These are phyloP conservation scores for Neurospora terricola DNA, from an alignment of 495 filamentous ascomycete species.

Conservation along the genomic window DNA sequence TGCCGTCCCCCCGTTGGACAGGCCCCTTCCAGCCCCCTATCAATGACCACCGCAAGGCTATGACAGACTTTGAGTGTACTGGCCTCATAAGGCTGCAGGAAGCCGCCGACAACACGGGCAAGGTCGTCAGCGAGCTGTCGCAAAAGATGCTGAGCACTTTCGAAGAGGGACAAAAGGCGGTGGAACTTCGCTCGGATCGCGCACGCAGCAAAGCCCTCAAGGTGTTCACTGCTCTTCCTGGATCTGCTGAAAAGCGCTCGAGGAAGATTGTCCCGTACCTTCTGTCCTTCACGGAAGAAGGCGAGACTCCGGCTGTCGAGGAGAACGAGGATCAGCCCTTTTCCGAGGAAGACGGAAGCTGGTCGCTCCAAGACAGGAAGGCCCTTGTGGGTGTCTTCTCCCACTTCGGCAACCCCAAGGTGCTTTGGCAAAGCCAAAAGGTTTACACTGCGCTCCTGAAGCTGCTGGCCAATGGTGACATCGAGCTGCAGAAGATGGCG, in stretches of 20 bases:
- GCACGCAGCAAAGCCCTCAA: constrained; percentile 69
- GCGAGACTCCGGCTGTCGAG: constrained; percentile 33
- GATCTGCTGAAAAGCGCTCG: constrained; percentile 75
- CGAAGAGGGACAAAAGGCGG: constrained; percentile 36
- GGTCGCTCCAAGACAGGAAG: constrained; percentile 57
- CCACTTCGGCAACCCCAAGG: constrained; percentile 74
- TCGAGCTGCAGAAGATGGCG: constrained; percentile 74
- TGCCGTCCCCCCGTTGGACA: constrained; percentile 39
- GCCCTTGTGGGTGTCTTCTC: constrained; percentile 73
- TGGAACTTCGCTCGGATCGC: constrained; percentile 26
- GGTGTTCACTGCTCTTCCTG: constrained; percentile 62
- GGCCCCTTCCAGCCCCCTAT: constrained; percentile 20
- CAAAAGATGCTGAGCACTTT: constrained; percentile 42
- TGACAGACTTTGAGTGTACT: constrained; percentile 70
- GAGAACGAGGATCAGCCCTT: constrained; percentile 21
- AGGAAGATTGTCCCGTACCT: constrained; percentile 77
- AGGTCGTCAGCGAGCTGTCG: constrained; percentile 28
- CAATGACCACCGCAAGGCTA: constrained; percentile 14
- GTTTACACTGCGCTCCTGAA: constrained; percentile 65
- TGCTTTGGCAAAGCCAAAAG: constrained; percentile 64
- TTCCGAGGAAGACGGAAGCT: constrained; percentile 50
- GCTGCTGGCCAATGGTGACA: constrained; percentile 75
- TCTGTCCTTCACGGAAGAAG: constrained; percentile 58
- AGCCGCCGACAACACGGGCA: constrained; percentile 28
- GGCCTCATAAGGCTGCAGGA: constrained; percentile 54